phyloP scores from a whole-genome alignment of 257 asterid species.

The Solanum arcanum region DNA sequence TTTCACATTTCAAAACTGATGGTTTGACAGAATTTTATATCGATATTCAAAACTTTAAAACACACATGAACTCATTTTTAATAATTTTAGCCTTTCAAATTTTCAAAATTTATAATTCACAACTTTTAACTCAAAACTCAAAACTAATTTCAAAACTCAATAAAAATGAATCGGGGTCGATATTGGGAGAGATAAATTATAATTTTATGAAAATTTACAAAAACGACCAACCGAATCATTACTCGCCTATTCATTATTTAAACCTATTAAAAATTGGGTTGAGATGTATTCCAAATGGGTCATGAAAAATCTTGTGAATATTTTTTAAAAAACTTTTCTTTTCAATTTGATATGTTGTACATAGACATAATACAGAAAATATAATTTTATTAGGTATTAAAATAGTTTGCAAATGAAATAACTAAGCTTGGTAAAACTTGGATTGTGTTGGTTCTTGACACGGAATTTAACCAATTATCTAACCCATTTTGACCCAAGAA shows the following conservation, averaged over 20 bases:
- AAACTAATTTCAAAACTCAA: background rate
- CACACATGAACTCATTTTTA: background rate
- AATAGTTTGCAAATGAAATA: too few relatives aligned
- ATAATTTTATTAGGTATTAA: too few relatives aligned
- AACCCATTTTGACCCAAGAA: too few relatives aligned
- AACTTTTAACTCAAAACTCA: background rate
- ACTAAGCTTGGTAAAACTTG: too few relatives aligned
- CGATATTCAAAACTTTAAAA: background rate
- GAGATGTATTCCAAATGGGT: too few relatives aligned
- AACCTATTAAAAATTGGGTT: too few relatives aligned
- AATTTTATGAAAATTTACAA: background rate
- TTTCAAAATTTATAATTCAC: background rate
- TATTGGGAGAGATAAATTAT: background rate
- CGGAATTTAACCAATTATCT: too few relatives aligned
- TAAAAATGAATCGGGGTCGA: background rate
- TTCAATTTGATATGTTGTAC: too few relatives aligned
- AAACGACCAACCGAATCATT: background rate
- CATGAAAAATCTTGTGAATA: too few relatives aligned
- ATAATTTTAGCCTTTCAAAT: background rate
- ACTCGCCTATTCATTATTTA: too few relatives aligned
- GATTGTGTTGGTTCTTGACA: background rate
- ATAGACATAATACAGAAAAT: too few relatives aligned
- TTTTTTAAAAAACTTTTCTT: too few relatives aligned
- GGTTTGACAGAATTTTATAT: background rate
- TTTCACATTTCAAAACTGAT: background rate